phyloP scores from a whole-genome alignment of 306 rosid genomes.

The Amphicarpaea edgeworthii region DNA sequence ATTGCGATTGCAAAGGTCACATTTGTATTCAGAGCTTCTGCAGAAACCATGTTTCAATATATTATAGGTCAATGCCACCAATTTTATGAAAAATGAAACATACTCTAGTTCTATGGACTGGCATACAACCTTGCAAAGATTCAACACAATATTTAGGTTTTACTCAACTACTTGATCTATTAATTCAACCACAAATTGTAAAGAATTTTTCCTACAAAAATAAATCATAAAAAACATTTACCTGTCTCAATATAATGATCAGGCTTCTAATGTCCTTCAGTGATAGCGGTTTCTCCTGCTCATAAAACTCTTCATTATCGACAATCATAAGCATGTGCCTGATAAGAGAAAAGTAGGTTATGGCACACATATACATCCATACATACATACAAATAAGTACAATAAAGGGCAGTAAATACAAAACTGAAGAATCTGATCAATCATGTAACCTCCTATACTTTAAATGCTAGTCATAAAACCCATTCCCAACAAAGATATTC shows the following conservation, averaged over 20 bases:
- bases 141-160: neutral
- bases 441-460: neutral
- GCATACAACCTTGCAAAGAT: neutral
- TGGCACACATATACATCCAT: neutral
- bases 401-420: neutral
- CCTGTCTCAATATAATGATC: conserved; percentile 86
- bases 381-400: neutral
- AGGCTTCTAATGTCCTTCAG: conserved; percentile 75
- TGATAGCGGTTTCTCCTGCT: conserved; percentile 83
- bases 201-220: conserved; percentile 5
- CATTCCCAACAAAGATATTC: neutral
- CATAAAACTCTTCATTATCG: conserved; percentile 89
- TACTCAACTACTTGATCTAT: neutral
- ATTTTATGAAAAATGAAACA: neutral
- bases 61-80: neutral
- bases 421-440: neutral
- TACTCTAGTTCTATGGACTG: neutral
- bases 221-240: conserved; percentile 32
- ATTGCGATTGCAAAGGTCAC: conserved; percentile 1
- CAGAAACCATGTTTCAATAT: conserved; percentile 4
- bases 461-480: neutral
- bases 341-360: conserved; percentile 44
- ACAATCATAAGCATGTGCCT: conserved; percentile 88
- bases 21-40: conserved; percentile 1
- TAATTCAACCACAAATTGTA: conserved; percentile 13